A percentile compares a stretch with the other conserved stretches of the same genome.
Evolutionary conservation across 2,329 filamentous ascomycete genomes (phyloP).

Genomic region (Clonostachys rosea): DNA sequence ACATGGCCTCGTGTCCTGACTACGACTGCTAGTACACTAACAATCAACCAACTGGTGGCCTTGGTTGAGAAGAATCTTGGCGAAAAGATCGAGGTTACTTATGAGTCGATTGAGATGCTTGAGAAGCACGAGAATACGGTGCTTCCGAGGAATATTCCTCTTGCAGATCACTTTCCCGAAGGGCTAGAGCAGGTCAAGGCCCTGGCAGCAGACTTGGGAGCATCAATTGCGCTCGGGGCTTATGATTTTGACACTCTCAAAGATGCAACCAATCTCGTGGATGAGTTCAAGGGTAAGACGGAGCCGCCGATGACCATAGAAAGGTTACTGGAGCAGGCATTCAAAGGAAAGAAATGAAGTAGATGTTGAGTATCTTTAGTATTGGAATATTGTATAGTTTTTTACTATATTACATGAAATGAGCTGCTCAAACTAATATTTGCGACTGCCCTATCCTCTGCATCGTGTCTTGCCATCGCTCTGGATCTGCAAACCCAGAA

Average conservation of each 20-base stretch:
- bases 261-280: slow-evolving; percentile 11
- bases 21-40: slow-evolving; percentile 16
- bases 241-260: slow-evolving; percentile 14
- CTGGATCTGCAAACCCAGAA: no score
- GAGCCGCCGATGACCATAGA: no score
- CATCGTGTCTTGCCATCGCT: no score
- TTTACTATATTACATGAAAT: no score
- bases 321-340: no score
- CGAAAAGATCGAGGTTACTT: slow-evolving; percentile 13
- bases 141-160: slow-evolving; percentile 16
- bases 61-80: slow-evolving; percentile 23
- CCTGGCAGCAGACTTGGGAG: slow-evolving; percentile 21
- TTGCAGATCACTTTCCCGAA: slow-evolving; percentile 17
- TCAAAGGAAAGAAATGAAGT: no score
- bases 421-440: no score
- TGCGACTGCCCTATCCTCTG: no score
- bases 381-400: no score
- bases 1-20: slow-evolving; percentile 19
- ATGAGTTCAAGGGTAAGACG: slow-evolving; percentile 7
- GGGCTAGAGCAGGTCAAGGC: slow-evolving; percentile 14
- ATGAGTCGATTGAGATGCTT: slow-evolving; percentile 15
- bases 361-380: no score
- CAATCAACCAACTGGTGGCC: slow-evolving; percentile 18
- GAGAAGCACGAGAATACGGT: slow-evolving; percentile 11
- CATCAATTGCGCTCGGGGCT: slow-evolving; percentile 18